These are phyloP conservation scores for Schizosaccharomyces osmophilus DNA, from an alignment of 805 yeast species.

Conservation along the genomic window DNA sequence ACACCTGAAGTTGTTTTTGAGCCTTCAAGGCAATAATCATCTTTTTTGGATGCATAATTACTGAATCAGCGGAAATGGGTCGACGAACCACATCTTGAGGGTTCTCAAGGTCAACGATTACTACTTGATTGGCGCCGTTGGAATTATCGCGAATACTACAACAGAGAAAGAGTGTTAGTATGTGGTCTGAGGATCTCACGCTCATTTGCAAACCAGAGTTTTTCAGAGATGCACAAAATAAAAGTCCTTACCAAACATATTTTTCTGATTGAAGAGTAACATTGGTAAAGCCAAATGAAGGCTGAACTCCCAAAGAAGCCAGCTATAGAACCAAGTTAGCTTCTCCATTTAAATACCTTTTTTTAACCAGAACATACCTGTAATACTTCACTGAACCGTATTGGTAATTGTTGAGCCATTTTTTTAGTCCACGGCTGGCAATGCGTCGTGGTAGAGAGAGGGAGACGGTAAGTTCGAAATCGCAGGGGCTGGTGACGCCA, in stretches of 20 bases:
- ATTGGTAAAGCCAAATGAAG: constrained; percentile 71
- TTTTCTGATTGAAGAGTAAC: constrained; percentile 85
- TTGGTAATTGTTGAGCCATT: constrained; percentile 2
- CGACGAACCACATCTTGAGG: constrained; percentile 64
- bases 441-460: not conserved
- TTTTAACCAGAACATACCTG: not conserved
- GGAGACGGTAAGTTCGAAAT: not conserved
- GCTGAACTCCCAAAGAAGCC: constrained; percentile 64
- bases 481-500: not conserved
- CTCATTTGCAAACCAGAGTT: not conserved
- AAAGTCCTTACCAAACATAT: constrained; percentile 47
- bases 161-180: not conserved
- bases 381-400: constrained; percentile 1
- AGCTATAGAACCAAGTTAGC: constrained; percentile 19
- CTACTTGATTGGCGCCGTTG: constrained; percentile 55
- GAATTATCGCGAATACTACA: constrained; percentile 20
- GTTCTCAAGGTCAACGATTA: constrained; percentile 64
- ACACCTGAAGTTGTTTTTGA: constrained; percentile 84
- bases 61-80: constrained; percentile 91
- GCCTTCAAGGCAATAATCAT: constrained; percentile 83
- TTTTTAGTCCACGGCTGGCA: not conserved
- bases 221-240: constrained; percentile 17
- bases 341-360: too few species aligned
- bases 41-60: constrained; percentile 82
- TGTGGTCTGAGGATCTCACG: not conserved